These are phyloP conservation scores for Davidsoniella australis DNA, from an alignment of 2,329 filamentous ascomycete species.

Conservation along the genomic window DNA sequence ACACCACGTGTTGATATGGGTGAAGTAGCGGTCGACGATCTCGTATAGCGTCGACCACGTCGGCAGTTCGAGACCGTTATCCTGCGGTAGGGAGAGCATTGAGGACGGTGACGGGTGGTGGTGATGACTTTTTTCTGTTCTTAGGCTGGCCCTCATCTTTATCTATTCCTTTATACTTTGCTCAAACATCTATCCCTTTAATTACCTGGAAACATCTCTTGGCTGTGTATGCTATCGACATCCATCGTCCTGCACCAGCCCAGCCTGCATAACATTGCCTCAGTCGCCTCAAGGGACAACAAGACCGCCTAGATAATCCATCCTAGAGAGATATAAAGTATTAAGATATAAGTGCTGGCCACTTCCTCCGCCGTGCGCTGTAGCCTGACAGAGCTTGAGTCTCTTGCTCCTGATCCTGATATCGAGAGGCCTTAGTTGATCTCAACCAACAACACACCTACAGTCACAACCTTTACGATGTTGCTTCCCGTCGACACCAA, in stretches of 20 bases:
- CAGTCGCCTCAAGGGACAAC: too few species aligned
- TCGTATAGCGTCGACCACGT: constrained; percentile 60
- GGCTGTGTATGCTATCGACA: too few species aligned
- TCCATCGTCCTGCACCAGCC: too few species aligned
- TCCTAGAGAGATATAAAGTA: too few species aligned
- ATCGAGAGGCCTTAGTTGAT: neutral
- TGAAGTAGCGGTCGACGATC: constrained; percentile 61
- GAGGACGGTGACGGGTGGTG: constrained; percentile 1
- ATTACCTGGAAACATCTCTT: neutral
- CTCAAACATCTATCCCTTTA: neutral
- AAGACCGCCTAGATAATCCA: neutral
- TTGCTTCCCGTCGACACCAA: constrained; percentile 3
- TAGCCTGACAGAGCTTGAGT: neutral
- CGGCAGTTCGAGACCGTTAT: constrained; percentile 46
- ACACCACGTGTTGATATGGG: constrained; percentile 70
- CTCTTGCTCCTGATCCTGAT: neutral
- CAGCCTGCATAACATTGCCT: too few species aligned
- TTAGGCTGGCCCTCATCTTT: neutral
- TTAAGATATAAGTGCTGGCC: constrained; percentile 8
- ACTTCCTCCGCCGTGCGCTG: neutral
- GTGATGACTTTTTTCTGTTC: neutral
- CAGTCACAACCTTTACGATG: constrained; percentile 1
- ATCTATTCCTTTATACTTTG: neutral
- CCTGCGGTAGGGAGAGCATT: neutral
- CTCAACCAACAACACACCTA: neutral